Evolutionary conservation across 2,329 filamentous ascomycete species (phyloP), one percentile per base, ranked within the genome.

Genomic region (Coniochaeta sp.): DNA sequence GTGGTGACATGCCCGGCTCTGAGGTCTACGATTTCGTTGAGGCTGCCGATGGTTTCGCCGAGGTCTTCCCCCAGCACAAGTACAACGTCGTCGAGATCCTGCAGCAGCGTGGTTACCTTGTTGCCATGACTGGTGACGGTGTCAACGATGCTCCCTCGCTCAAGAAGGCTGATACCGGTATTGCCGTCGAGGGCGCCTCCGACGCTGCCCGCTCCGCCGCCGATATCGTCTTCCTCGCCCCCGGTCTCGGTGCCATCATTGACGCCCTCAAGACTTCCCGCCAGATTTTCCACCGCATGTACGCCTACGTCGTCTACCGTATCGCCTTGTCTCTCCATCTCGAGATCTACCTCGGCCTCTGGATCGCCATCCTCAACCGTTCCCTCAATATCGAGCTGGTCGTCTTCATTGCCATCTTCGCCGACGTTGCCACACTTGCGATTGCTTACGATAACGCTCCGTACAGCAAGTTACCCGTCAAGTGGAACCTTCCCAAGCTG

Each of bases 261-360:
- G 89, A 95, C 68, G 89, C 90, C 55, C 81, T 95, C 61, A 95
- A 95, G 77, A 95, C 88, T 59, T 92, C 89, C 28, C 88, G 91
- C 64, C 90, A 95, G 71, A 95, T 96, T 70, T 95, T 95, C 79
- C 90, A 95, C 75, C 89, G 91, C 64, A 95, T 96, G 90, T 94
- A 95, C 74, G 87, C 90, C 54, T 96, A 95, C 76, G 89, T 96
- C 59, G 87, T 95, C 64, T 95, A 95, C 77, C 89, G 91, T 81
- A 95, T 96, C 65, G 90, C 91, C 48, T 75, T 96, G 64, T 95
- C 90, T 14, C 83, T 95, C 58, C 91, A 96, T 69, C 79, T 95
- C 65, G 89, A 94, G 74, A 88, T 95, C 67, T 95, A 91, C 79
- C 81, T 95, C 49, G 90, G 89, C 68, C 82, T 95, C 54, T 95